Percentiles rank a stretch among this genome's conserved stretches.
These are phyloP conservation scores for Malassezia slooffiae DNA, from an alignment of 1,284 basidiomycete genomes.

Conservation along the genomic window DNA sequence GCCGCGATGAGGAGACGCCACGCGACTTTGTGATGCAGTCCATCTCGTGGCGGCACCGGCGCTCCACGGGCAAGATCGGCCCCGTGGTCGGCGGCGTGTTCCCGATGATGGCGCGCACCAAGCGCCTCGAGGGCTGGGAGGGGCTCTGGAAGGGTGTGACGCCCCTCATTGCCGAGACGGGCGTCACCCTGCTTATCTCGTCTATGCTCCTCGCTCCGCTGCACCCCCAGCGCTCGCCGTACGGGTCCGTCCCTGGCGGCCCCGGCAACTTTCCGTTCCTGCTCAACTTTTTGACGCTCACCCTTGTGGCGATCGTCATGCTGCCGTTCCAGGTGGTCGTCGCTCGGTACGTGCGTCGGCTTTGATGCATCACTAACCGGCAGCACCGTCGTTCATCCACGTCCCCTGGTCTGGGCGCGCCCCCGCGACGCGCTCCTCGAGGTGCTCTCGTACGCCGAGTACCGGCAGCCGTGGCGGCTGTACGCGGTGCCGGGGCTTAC, in stretches of 20 bases:
- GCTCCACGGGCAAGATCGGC: conserved; percentile 36
- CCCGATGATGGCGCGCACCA: conserved; percentile 33
- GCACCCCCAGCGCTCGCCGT: too few species aligned
- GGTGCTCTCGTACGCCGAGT: conserved; percentile 32
- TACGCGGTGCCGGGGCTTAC: conserved; percentile 35
- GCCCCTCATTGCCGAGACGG: conserved; percentile 10
- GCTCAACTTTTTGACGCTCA: too few species aligned
- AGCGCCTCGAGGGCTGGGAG: conserved; percentile 37
- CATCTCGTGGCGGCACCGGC: conserved; percentile 25
- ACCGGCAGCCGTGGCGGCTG: conserved; percentile 36
- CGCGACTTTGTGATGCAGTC: conserved; percentile 16
- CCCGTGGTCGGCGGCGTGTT: conserved; percentile 38
- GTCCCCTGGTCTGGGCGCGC: conserved; percentile 19
- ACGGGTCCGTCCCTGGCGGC: conserved; percentile 21
- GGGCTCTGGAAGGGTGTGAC: conserved; percentile 36
- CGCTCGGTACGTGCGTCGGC: conserved; percentile 15
- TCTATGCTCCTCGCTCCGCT: too few species aligned
- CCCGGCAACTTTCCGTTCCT: conserved; percentile 29
- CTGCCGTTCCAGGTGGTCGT: conserved; percentile 38
- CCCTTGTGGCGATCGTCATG: conserved; percentile 23
- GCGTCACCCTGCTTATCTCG: too few species aligned
- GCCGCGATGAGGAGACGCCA: conserved; percentile 7
- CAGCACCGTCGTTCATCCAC: conserved; percentile 41
- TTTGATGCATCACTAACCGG: conserved; percentile 7
- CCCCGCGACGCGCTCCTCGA: conserved; percentile 26